Evolutionary conservation across 106 monocot species (phyloP).

Genomic region (Gastrodia elata): DNA sequence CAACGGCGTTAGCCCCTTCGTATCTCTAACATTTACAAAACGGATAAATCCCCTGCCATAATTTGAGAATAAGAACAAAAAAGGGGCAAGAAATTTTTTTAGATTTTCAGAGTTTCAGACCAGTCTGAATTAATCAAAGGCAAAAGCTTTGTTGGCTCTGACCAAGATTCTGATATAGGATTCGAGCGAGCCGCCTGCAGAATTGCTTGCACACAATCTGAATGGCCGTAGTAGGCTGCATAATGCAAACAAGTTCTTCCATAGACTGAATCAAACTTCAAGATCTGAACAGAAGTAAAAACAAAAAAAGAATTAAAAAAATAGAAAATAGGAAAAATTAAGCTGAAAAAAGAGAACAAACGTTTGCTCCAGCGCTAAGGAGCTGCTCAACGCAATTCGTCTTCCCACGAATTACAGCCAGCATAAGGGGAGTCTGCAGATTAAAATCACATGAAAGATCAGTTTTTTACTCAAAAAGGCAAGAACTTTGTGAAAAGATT

Average conservation of each 20-base stretch:
- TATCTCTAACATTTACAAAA: slow-evolving; percentile 92
- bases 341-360: slow-evolving; percentile 7
- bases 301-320: background rate
- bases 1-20: slow-evolving; percentile 71
- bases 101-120: background rate
- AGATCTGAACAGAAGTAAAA: slow-evolving; percentile 34
- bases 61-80: background rate
- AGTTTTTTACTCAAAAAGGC: background rate
- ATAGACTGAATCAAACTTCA: slow-evolving; percentile 79
- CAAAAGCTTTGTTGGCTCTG: background rate
- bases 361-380: slow-evolving; percentile 72
- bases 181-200: slow-evolving; percentile 51
- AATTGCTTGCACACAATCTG: slow-evolving; percentile 75
- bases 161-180: slow-evolving; percentile 75
- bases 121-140: background rate
- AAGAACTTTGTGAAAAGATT: background rate
- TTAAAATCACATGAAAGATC: background rate
- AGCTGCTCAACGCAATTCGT: slow-evolving; percentile 67
- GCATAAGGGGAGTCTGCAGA: slow-evolving; percentile 83
- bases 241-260: slow-evolving; percentile 86
- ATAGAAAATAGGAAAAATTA: background rate
- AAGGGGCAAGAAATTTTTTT: too few species aligned
- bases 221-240: slow-evolving; percentile 82
- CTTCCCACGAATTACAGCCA: slow-evolving; percentile 92
- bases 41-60: slow-evolving; percentile 82